Percentiles rank a stretch among this genome's conserved stretches.
Evolutionary conservation across 176 grass and related monocot species (phyloP).

Genomic region (Carex littledalei): DNA sequence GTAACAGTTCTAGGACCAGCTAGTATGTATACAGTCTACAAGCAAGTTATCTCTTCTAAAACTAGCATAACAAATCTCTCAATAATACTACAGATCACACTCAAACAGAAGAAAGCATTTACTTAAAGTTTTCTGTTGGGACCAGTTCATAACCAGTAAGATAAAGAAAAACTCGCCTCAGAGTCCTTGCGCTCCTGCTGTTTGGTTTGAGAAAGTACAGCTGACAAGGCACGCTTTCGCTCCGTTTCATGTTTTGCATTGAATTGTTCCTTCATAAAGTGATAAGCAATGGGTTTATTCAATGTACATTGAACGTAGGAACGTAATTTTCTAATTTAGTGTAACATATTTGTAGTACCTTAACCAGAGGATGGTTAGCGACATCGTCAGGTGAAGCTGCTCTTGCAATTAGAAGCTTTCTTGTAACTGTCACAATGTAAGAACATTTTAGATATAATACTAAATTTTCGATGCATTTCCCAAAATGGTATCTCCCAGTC

Average conservation of each 20-base stretch:
- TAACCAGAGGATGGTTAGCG: conserved; percentile 75
- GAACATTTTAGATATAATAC: conserved; percentile 1
- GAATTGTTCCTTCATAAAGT: conserved; percentile 49
- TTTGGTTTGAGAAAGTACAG: conserved; percentile 72
- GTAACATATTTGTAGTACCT: conserved; percentile 30
- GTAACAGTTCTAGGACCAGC: background rate
- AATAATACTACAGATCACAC: conserved; percentile 2
- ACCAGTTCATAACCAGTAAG: background rate
- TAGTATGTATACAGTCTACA: background rate
- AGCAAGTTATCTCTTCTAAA: background rate
- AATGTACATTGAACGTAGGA: background rate
- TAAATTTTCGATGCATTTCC: conserved; percentile 3
- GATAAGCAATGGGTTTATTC: background rate
- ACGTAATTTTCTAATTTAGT: conserved; percentile 17
- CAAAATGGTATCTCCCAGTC: background rate
- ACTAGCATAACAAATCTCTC: background rate
- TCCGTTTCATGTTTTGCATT: conserved; percentile 78
- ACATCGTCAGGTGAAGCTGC: conserved; percentile 78
- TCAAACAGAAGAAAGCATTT: background rate
- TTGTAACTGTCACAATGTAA: conserved; percentile 41
- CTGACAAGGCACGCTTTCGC: conserved; percentile 79
- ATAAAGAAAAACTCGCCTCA: conserved; percentile 37
- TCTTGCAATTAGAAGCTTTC: conserved; percentile 73
- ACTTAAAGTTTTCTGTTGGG: background rate
- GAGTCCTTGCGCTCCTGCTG: conserved; percentile 80